phyloP scores from a whole-genome alignment of 2,329 filamentous ascomycete species.

The Colletotrichum siamense region DNA sequence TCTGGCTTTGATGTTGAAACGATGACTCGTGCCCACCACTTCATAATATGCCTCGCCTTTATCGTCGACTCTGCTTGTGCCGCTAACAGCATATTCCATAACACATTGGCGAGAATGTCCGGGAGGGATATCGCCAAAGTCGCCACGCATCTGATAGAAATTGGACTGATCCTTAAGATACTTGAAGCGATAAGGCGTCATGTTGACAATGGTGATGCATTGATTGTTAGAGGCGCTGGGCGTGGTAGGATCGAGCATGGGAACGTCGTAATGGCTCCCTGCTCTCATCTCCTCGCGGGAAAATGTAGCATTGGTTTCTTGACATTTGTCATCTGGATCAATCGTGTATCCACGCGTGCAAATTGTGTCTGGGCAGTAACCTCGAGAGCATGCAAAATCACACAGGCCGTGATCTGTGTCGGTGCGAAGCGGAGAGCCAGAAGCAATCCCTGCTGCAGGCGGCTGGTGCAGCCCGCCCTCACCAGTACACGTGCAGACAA shows the following conservation, averaged over 20 bases:
- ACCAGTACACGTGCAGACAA: not conserved
- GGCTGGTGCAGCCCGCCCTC: not conserved
- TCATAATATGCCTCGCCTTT: slow-evolving; percentile 36
- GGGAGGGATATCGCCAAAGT: slow-evolving; percentile 37
- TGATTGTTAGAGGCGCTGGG: slow-evolving; percentile 11
- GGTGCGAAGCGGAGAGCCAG: not conserved
- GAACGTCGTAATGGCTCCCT: not conserved
- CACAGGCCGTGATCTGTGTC: slow-evolving; percentile 45
- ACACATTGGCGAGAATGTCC: slow-evolving; percentile 34
- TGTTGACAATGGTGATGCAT: slow-evolving; percentile 38
- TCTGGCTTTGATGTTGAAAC: slow-evolving; percentile 33
- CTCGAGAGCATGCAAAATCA: slow-evolving; percentile 48
- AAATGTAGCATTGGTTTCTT: not conserved
- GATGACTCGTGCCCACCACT: slow-evolving; percentile 34
- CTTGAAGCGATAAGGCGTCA: slow-evolving; percentile 36
- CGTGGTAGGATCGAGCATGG: not conserved
- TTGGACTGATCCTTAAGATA: slow-evolving; percentile 22
- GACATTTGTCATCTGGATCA: not conserved
- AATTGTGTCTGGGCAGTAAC: slow-evolving; percentile 42
- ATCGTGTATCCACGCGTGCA: rapidly evolving
- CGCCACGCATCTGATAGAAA: slow-evolving; percentile 36
- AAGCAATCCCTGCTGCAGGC: not conserved
- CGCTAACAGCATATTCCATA: slow-evolving; percentile 24
- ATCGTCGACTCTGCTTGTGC: slow-evolving; percentile 26
- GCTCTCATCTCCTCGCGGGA: not conserved